Base-by-base conservation (phyloP, 495 filamentous ascomycete species). In the Aspergillus avenaceus region DNA sequence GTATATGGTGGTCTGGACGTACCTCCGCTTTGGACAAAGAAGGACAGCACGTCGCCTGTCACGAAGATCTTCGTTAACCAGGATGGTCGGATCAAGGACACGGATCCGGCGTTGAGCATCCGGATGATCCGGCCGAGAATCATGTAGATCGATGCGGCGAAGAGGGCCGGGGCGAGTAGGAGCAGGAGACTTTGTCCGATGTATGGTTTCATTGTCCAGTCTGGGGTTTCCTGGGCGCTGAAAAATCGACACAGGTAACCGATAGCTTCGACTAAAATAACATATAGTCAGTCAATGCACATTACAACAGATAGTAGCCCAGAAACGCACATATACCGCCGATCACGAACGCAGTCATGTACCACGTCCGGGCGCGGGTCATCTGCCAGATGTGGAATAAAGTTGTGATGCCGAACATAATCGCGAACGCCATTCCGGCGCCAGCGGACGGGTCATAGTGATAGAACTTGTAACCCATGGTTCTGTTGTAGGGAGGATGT, bases 281-380 rank as follows among this genome's bases (percentile, higher is more conserved):
- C 9, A 34, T 5, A 4, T 7, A 28, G 3, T 8, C 23, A 44
- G 7, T 1, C 36, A 3, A 5, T 3, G 9, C 13, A 32, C 32
- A 6, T 38, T 37, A n/a, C n/a, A 26, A 25, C 12, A 12, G 18
- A 32, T 13, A 8, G 8, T 13, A 27, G 18, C 2, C 2, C 26
- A 34, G 31, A 18, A 34, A 70, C 75, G 53, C 70, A 84, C 81
- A 82, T 12, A 75, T 40, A 21, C 78, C 74, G 8, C 82, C 84
- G 24, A 85, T 58, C 6, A 81, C 24, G 32, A 86, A 72, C 0
- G 84, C 78, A 8, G 76, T 76, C 43, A 86, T 82, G 61, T 82
- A 86, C 81, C 80, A 87, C 18, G 79, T 79, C 50, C 69, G 64
- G 19, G 62, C 69, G 26, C 62, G 69, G 37, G 72, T 37, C 8